A percentile compares a stretch with the other conserved stretches of the same genome.
Evolutionary conservation across 2,329 filamentous ascomycete genomes (phyloP).

Genomic region (Arthrobotrys pseudoclavata): DNA sequence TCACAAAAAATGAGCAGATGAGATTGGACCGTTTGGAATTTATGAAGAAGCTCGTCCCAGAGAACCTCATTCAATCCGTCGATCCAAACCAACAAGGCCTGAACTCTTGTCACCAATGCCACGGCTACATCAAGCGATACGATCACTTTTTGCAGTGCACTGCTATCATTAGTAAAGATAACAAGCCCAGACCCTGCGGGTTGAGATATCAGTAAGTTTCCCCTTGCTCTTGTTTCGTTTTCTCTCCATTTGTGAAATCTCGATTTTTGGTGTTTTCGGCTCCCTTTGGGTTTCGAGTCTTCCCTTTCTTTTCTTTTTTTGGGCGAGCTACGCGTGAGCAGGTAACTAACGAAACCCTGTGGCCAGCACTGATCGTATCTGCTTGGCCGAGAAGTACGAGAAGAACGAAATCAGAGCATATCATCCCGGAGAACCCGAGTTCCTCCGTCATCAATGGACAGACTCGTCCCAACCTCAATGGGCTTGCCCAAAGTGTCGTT

Average conservation of each 20-base stretch:
- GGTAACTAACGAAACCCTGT: constrained; percentile 17
- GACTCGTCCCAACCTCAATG: constrained; percentile 46
- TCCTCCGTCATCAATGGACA: constrained; percentile 51
- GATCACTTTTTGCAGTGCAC: constrained; percentile 58
- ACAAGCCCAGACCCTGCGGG: constrained; percentile 50
- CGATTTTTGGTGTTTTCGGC: not conserved
- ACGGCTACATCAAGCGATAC: constrained; percentile 56
- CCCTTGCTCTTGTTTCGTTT: constrained; percentile 13
- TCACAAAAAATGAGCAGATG: constrained; percentile 58
- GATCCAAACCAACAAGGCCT: constrained; percentile 55
- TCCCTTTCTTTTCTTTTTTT: not conserved
- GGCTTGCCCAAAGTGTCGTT: constrained; percentile 55
- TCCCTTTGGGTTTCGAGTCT: not conserved
- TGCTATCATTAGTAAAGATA: constrained; percentile 54
- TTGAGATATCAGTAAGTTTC: constrained; percentile 54
- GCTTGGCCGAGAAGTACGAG: constrained; percentile 55
- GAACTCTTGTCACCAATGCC: constrained; percentile 55
- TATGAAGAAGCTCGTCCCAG: constrained; percentile 57
- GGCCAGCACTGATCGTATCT: constrained; percentile 52
- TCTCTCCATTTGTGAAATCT: not conserved
- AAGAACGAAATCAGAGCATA: constrained; percentile 53
- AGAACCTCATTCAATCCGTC: constrained; percentile 51
- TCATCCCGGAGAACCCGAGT: constrained; percentile 54
- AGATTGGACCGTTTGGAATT: constrained; percentile 49
- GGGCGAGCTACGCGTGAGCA: constrained; percentile 12